These are phyloP conservation scores for Larix sibirica DNA, from an alignment of 83 land plant genomes.

Conservation along the genomic window DNA sequence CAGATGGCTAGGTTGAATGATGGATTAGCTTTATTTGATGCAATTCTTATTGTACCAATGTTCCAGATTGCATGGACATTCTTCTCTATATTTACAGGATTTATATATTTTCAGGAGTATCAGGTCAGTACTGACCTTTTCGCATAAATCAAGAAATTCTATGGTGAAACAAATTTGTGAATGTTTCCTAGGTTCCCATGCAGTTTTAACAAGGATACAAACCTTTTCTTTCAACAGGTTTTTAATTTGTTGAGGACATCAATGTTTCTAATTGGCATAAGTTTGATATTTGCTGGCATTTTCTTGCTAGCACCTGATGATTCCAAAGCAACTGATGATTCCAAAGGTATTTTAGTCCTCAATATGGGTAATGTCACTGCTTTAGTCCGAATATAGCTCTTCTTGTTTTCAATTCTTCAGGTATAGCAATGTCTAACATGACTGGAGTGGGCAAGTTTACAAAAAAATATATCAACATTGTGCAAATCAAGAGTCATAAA, in stretches of 20 bases:
- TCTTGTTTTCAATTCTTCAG: not conserved
- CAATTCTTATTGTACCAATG: conserved; percentile 98
- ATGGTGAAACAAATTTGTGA: not conserved
- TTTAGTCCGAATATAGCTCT: not conserved
- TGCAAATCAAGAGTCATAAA: not conserved
- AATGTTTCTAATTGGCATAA: conserved; percentile 88
- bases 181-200: not conserved
- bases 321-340: conserved; percentile 72
- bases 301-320: conserved; percentile 93
- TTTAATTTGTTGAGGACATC: conserved; percentile 74
- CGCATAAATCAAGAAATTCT: not conserved
- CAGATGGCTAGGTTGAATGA: conserved; percentile 99
- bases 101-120: conserved; percentile 96
- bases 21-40: conserved; percentile 94
- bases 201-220: not conserved
- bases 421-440: not conserved
- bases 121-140: conserved; percentile 46
- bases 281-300: conserved; percentile 89
- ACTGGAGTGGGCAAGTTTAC: not conserved
- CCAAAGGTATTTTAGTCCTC: not conserved
- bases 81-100: conserved; percentile 98
- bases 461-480: too few relatives aligned
- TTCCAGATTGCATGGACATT: conserved; percentile 99
- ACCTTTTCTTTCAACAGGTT: conserved; percentile 52
- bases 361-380: not conserved